Percentiles rank a stretch among this genome's conserved stretches.
phyloP scores from a whole-genome alignment of 108 stramenopile species.

The Cyclotella sp. region DNA sequence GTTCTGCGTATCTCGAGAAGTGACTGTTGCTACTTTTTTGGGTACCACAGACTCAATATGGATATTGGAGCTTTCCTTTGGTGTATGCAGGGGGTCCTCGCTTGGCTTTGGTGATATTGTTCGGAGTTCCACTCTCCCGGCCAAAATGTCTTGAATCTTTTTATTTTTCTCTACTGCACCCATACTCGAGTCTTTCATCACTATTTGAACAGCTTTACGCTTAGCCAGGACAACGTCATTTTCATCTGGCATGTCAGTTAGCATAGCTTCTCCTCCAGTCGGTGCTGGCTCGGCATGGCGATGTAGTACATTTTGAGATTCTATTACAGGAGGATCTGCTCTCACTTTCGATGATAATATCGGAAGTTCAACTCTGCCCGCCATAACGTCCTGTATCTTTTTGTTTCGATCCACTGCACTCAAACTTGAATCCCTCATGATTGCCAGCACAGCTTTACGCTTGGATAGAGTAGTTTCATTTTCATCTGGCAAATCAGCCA shows the following conservation, averaged over 20 bases:
- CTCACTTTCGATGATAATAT: neutral
- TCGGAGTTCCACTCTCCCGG: constrained; percentile 12
- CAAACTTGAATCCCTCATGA: constrained; percentile 4
- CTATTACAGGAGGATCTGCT: neutral
- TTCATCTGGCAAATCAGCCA: constrained; percentile 9
- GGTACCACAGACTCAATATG: neutral
- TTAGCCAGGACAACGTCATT: constrained; percentile 10
- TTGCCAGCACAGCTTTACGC: neutral
- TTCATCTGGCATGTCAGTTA: constrained; percentile 27
- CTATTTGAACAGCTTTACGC: constrained; percentile 13
- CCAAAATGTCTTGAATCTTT: constrained; percentile 30
- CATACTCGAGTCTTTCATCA: constrained; percentile 17
- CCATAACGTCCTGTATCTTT: neutral
- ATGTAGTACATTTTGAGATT: neutral
- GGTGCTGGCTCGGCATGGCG: neutral
- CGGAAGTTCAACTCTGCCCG: constrained; percentile 11
- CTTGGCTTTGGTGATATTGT: constrained; percentile 7
- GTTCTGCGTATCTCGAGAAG: neutral
- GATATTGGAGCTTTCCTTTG: neutral
- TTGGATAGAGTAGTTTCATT: neutral
- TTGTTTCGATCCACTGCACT: constrained; percentile 3
- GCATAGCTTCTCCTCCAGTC: constrained; percentile 25
- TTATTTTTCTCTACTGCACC: constrained; percentile 19
- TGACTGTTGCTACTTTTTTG: neutral
- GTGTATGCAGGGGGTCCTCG: neutral